Evolutionary conservation across 495 filamentous ascomycete genomes (phyloP).

Genomic region (Physcia stellaris): DNA sequence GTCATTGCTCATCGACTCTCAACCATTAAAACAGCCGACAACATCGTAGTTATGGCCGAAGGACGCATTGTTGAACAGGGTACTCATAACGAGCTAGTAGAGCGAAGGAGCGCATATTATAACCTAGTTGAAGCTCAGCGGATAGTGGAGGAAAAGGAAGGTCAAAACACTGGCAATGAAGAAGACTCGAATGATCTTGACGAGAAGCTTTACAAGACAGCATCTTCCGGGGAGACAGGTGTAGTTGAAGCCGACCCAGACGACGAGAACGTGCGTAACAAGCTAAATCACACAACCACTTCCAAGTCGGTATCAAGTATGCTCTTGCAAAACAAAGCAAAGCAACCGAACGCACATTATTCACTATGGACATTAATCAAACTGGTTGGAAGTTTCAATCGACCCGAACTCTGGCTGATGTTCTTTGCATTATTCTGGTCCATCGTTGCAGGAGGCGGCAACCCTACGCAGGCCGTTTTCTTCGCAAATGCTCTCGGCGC

Average conservation of each 20-base stretch:
- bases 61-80: constrained; percentile 86
- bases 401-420: constrained; percentile 58
- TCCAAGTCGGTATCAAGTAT: constrained; percentile 56
- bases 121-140: constrained; percentile 69
- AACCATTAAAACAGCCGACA: constrained; percentile 86
- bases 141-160: constrained; percentile 54
- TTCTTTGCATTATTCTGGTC: constrained; percentile 61
- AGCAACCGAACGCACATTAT: constrained; percentile 34
- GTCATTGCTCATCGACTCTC: constrained; percentile 90
- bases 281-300: constrained; percentile 48
- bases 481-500: constrained; percentile 77
- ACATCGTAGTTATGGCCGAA: constrained; percentile 84
- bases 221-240: constrained; percentile 14
- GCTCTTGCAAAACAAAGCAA: constrained; percentile 37
- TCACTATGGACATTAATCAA: constrained; percentile 73
- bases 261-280: constrained; percentile 38
- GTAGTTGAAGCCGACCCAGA: constrained; percentile 35
- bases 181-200: constrained; percentile 10
- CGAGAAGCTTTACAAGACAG: constrained; percentile 13
- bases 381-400: constrained; percentile 74
- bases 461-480: constrained; percentile 80
- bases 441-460: constrained; percentile 67
- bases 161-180: constrained; percentile 23
- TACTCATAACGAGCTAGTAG: constrained; percentile 58
- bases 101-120: constrained; percentile 47